These are phyloP conservation scores for Serendipita vermifera DNA, from an alignment of 768 basidiomycete species.

Conservation along the genomic window DNA sequence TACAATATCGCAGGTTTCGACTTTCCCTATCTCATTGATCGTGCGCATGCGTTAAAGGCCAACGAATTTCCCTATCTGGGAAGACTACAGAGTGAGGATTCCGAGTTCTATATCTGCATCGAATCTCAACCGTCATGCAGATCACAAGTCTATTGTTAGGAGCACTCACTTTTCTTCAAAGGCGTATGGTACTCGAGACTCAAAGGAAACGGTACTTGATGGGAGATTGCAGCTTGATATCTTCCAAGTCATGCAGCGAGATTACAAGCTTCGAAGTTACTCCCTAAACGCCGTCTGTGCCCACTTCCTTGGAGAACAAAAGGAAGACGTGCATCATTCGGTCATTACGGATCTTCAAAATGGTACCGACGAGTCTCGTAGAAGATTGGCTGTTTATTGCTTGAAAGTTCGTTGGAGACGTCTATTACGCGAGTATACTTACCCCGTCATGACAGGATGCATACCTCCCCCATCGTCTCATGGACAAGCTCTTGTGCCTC, in stretches of 20 bases:
- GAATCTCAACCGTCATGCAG: conserved; percentile 29
- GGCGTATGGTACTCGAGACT: conserved; percentile 93
- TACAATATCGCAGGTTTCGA: conserved; percentile 94
- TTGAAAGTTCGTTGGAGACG: conserved; percentile 52
- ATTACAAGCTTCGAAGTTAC: conserved; percentile 93
- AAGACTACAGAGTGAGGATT: conserved; percentile 50
- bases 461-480: conserved; percentile 86
- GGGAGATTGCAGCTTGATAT: conserved; percentile 93
- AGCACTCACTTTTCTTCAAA: conserved; percentile 97
- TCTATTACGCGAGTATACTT: neutral
- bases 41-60: conserved; percentile 70
- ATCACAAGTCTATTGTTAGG: conserved; percentile 63
- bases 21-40: conserved; percentile 88
- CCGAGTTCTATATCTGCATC: no score
- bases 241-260: conserved; percentile 95
- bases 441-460: conserved; percentile 54
- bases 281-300: conserved; percentile 97
- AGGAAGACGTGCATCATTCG: conserved; percentile 97
- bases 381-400: conserved; percentile 93
- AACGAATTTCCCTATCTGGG: conserved; percentile 61
- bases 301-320: conserved; percentile 95
- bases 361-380: conserved; percentile 82
- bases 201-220: conserved; percentile 81
- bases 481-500: conserved; percentile 99
- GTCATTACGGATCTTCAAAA: conserved; percentile 98